Base-by-base conservation (phyloP, 345 rosid species). In the Arabidopsis suecica region DNA sequence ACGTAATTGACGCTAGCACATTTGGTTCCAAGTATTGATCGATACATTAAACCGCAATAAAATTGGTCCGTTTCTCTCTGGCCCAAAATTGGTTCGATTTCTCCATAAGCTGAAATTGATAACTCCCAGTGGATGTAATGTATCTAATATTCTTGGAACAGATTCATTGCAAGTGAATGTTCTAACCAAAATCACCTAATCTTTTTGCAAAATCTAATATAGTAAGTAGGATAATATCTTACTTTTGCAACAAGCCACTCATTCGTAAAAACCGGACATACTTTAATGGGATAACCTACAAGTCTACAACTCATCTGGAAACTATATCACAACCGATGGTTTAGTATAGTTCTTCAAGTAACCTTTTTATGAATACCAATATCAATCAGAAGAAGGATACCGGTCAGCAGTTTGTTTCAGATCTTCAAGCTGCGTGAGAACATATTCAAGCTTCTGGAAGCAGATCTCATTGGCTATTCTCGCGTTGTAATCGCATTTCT, bases 401-500 rank as follows among this genome's bases (percentile, higher is more conserved):
- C 62, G 82, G 28, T 86, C 85, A 9, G 80, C 74, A 1, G 83
- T 76, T 47, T 74, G 83, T 72, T 83, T 80, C 79, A 87, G 82
- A 54, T 76, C 75, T 79, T 88, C 87, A 85, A 92, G 80, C 73
- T 84, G 96, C 0, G 88, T 78, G 38, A 86, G 71, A 30, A 86
- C 73, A 28, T 88, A 85, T 63, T 88, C 86, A 78, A 91, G 71
- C 72, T 94, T 94, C 85, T 83, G 83, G 74, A 84, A 82, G 71
- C 97, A 86, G 58, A 94, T 87, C 83, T 92, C 99, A 45, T 90
- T 94, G 0, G 89, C 81, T 74, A 88, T 88, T 69, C 97, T 82
- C 1, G 90, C 76, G 57, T 76, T 85, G 79, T 92, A 91, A 74
- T 94, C 99, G 9, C 97, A 87, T 82, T 94, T 94, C 88, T 94